Conservation (phyloP, 345 rosid genomes). For the Rhizophora apiculata region DNA sequence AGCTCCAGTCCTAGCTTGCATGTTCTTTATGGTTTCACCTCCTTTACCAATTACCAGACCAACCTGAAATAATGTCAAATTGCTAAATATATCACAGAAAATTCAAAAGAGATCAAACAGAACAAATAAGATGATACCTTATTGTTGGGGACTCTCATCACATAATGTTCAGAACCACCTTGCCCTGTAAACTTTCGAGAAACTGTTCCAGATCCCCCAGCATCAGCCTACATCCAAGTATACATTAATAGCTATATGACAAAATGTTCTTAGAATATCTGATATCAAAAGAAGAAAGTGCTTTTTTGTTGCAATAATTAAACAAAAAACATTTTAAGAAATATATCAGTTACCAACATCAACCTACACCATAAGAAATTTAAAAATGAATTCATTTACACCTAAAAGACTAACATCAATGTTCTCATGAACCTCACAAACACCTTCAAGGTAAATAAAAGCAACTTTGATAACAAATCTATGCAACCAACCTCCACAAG, state of each 20-base stretch:
- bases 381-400: not conserved
- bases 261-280: too few species aligned
- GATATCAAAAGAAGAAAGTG: too few species aligned
- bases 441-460: not conserved
- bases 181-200: conserved; percentile 75
- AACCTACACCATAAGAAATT: too few species aligned
- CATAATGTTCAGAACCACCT: conserved; percentile 70
- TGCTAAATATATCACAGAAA: conserved; percentile 20
- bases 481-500: conserved; percentile 56
- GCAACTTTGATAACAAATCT: not conserved
- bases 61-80: conserved; percentile 56
- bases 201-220: conserved; percentile 80
- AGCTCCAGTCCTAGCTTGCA: conserved; percentile 93
- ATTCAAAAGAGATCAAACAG: conserved; percentile 3
- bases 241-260: not conserved
- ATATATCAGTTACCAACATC: not conserved
- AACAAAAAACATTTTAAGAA: not conserved
- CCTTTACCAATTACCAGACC: conserved; percentile 99
- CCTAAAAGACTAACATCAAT: not conserved
- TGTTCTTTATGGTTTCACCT: conserved; percentile 93
- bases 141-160: conserved; percentile 76
- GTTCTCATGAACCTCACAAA: not conserved
- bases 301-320: not conserved
- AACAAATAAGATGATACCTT: conserved; percentile 51
- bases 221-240: conserved; percentile 63